A percentile compares a stretch with the other conserved stretches of the same genome.
Evolutionary conservation across 208 protist species (phyloP).

Genomic region (Trypanosoma conorhini): DNA sequence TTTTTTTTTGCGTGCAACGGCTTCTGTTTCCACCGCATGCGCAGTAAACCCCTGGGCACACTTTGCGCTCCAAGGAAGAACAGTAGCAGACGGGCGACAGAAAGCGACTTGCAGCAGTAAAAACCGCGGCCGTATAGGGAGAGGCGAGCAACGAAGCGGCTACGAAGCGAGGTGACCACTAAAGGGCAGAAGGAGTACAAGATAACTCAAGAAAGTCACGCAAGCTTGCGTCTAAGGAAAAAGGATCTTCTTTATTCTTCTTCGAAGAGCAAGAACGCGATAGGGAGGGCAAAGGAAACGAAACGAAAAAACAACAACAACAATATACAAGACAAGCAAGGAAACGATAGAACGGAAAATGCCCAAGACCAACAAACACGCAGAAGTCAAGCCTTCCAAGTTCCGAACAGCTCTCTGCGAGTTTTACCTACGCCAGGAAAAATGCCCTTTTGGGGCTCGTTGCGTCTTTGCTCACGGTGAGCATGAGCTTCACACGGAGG

Average conservation of each 20-base stretch:
- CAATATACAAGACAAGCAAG: not conserved
- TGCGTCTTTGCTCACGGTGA: slow-evolving; percentile 88
- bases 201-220: not conserved
- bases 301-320: slow-evolving; percentile 10
- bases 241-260: not conserved
- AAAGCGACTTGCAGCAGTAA: not conserved
- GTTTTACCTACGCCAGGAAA: slow-evolving; percentile 53
- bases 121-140: not conserved
- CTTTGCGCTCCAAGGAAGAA: not conserved
- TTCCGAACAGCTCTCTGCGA: slow-evolving; percentile 83
- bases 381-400: slow-evolving; percentile 87
- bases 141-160: not conserved
- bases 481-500: slow-evolving; percentile 70
- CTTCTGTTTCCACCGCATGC: not conserved
- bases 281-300: slow-evolving; percentile 7
- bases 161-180: not conserved
- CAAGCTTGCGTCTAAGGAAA: too few species aligned
- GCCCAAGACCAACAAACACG: slow-evolving; percentile 44
- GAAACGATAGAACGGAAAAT: slow-evolving; percentile 12
- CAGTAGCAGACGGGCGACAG: not conserved
- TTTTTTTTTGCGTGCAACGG: not conserved
- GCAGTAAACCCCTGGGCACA: not conserved
- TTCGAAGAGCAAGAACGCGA: not conserved
- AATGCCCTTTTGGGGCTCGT: slow-evolving; percentile 66
- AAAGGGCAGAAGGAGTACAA: not conserved